Conservation (phyloP, 257 asterid genomes). For the Mitragyna speciosa region DNA sequence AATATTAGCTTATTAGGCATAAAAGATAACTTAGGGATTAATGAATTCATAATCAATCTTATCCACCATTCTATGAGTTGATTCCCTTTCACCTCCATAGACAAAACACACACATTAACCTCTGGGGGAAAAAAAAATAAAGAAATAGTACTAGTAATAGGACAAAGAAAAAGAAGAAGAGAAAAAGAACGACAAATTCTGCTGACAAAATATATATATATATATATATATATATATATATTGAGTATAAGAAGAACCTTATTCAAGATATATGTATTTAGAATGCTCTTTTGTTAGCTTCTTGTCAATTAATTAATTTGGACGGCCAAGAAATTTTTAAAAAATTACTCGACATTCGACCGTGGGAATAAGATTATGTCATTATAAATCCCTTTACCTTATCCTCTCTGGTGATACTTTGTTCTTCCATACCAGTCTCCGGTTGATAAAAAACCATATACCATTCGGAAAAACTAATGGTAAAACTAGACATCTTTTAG, state of each 20-base stretch:
- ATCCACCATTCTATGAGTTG: too few species aligned
- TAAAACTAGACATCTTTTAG: not conserved
- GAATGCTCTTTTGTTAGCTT: not conserved
- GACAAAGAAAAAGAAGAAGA: not conserved
- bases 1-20: not conserved
- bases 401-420: not conserved
- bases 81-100: not conserved
- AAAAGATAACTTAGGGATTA: not conserved
- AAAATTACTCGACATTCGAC: not conserved
- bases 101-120: not conserved
- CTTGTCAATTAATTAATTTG: not conserved
- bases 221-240: too few species aligned
- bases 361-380: not conserved
- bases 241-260: too few species aligned
- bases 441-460: not conserved
- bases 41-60: constrained; percentile 7
- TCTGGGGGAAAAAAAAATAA: too few species aligned
- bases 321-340: constrained; percentile 15
- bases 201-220: not conserved
- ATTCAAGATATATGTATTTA: too few species aligned
- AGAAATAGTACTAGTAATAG: not conserved
- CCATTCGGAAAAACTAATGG: not conserved
- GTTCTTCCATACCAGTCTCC: not conserved
- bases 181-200: not conserved
- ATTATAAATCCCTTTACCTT: not conserved